A percentile compares a stretch with the other conserved stretches of the same genome.
Conservation (phyloP, 2,329 filamentous ascomycete species). For the Ascochyta fabae region DNA sequence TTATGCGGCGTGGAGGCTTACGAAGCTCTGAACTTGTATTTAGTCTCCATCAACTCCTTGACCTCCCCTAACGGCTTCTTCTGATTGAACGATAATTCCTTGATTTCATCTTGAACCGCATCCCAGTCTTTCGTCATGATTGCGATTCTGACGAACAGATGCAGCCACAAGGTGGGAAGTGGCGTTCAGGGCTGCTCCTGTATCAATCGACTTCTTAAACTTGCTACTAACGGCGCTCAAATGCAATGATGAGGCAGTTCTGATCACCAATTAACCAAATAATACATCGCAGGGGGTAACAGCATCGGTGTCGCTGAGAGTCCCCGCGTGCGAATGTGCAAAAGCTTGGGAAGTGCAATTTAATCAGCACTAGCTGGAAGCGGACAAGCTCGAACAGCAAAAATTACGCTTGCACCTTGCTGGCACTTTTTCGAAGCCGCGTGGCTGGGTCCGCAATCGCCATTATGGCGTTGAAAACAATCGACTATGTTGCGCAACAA, state of each 20-base stretch:
- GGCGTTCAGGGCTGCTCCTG: too few relatives aligned
- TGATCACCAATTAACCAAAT: too few relatives aligned
- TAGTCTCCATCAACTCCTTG: conserved; percentile 42
- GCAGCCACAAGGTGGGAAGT: too few relatives aligned
- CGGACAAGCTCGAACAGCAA: not conserved
- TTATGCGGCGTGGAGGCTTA: conserved; percentile 17
- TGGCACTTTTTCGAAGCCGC: not conserved
- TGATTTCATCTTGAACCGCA: conserved; percentile 37
- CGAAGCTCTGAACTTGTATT: conserved; percentile 45
- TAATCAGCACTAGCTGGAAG: not conserved
- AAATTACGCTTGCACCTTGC: not conserved
- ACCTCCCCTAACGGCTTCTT: conserved; percentile 44
- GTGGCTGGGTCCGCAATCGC: too few relatives aligned
- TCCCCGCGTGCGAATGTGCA: not conserved
- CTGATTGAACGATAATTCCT: conserved; percentile 42
- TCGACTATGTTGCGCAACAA: not conserved
- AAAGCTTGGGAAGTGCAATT: conserved; percentile 5
- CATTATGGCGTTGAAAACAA: too few relatives aligned
- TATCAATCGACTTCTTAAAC: too few relatives aligned
- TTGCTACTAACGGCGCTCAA: too few relatives aligned
- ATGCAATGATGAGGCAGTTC: too few relatives aligned
- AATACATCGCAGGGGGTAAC: too few relatives aligned
- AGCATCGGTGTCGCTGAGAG: too few relatives aligned
- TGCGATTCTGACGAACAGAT: not conserved
- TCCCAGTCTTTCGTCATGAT: conserved; percentile 45